Evolutionary conservation across 768 basidiomycete species (phyloP), one percentile per base, ranked within the genome.

Genomic region (Fomitopsis pulvina): DNA sequence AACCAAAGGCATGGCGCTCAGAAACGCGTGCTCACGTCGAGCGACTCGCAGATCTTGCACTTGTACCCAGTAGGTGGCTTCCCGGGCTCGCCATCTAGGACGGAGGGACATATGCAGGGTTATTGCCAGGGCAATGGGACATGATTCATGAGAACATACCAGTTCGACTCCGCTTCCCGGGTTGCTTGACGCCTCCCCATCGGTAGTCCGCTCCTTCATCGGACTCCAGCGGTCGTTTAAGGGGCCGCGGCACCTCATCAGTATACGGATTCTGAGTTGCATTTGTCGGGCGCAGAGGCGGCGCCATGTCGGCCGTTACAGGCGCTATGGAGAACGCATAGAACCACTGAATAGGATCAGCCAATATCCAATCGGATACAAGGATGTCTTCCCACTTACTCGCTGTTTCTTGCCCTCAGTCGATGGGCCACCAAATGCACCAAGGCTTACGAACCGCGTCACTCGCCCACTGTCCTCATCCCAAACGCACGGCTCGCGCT

Each of bases 401-500:
- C 94, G 76, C 59, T 87, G 87, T 66, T 93, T 95, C 71, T 92
- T 94, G 7, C 73, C 67, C 1, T 71, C 60, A 9, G 74, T 63
- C 50, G 72, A 77, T 49, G 71, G 71, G 7, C 79, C 82, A 16
- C 91, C 92, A 63, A 97, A 89, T n/a, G 85, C 75, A 29, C 92
- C 96, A 7, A 99, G 72, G 52, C 87, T 85, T 39, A 99, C 76
- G 55, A 95, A 94, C 32, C 92, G 75, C 26, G 85, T 80, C 34
- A 87, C 69, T 27, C 90, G 77, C 18, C 73, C 77, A 24, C 71
- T 70, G 45, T 85, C 82, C 29, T 83, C 83, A 38, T 80, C 78
- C 93, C 93, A 97, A 3, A 78, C 64, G 62, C 85, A 95, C 1
- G 96, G 94, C 52, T 97, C 93, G 46, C 94, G 73, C 65, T 99